phyloP scores from a whole-genome alignment of 2,329 filamentous ascomycete genomes.

The Corniculantispora saksenae region DNA sequence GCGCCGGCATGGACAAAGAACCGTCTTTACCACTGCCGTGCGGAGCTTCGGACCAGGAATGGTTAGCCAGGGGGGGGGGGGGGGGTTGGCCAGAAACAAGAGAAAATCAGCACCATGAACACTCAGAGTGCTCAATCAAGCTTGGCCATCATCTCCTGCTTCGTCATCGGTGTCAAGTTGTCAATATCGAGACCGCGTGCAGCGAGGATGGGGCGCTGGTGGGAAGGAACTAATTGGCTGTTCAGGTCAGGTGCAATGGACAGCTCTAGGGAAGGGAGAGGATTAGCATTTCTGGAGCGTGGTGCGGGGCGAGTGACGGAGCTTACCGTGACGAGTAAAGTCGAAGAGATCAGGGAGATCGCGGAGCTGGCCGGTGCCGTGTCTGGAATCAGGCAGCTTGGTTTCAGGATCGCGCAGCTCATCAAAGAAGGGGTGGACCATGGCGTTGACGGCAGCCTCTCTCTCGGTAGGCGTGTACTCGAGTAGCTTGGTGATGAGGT shows the following conservation, averaged over 20 bases:
- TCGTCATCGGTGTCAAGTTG: slow-evolving; percentile 86
- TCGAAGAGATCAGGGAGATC: slow-evolving; percentile 89
- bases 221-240: slow-evolving; percentile 79
- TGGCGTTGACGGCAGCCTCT: slow-evolving; percentile 88
- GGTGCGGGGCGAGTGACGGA: background rate
- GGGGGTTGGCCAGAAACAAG: slow-evolving; percentile 13
- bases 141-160: slow-evolving; percentile 96
- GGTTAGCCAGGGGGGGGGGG: background rate
- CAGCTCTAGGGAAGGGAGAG: slow-evolving; percentile 64
- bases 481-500: slow-evolving; percentile 87
- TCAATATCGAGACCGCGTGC: slow-evolving; percentile 87
- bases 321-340: slow-evolving; percentile 88
- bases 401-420: slow-evolving; percentile 91
- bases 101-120: slow-evolving; percentile 8
- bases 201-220: slow-evolving; percentile 73
- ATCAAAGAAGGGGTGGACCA: slow-evolving; percentile 98
- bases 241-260: slow-evolving; percentile 93
- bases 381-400: slow-evolving; percentile 89
- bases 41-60: background rate
- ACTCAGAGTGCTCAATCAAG: slow-evolving; percentile 72
- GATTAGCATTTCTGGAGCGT: slow-evolving; percentile 13
- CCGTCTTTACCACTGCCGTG: background rate
- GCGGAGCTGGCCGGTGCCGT: slow-evolving; percentile 75
- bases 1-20: background rate
- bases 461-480: slow-evolving; percentile 98